Evolutionary conservation across 2,329 filamentous ascomycete species (phyloP).

Genomic region (Periconia digitata): DNA sequence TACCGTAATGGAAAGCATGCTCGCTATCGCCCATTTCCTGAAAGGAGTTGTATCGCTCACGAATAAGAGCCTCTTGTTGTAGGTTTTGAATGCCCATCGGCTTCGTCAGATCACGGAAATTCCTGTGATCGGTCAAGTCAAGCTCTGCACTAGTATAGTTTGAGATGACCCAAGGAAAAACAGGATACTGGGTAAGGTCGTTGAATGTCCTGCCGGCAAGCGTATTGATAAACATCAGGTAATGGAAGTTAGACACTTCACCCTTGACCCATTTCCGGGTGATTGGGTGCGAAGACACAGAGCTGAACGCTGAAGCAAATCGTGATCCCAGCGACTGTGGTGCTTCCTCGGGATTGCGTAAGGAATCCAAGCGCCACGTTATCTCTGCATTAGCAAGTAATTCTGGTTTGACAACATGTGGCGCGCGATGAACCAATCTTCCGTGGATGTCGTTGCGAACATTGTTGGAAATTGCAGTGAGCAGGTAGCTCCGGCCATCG

Average conservation of each 20-base stretch:
- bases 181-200: slow-evolving; percentile 94
- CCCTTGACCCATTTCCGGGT: slow-evolving; percentile 90
- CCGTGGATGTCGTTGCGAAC: slow-evolving; percentile 78
- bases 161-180: slow-evolving; percentile 95
- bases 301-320: slow-evolving; percentile 89
- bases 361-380: slow-evolving; percentile 84
- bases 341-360: slow-evolving; percentile 67
- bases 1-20: slow-evolving; percentile 93
- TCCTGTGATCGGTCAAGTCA: slow-evolving; percentile 79
- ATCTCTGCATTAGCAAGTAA: slow-evolving; percentile 79
- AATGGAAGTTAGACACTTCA: slow-evolving; percentile 98
- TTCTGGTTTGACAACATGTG: slow-evolving; percentile 72
- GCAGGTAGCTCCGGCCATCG: slow-evolving; percentile 89
- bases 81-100: slow-evolving; percentile 92
- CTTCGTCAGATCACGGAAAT: slow-evolving; percentile 88
- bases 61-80: slow-evolving; percentile 74
- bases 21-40: slow-evolving; percentile 80
- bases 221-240: slow-evolving; percentile 97
- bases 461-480: slow-evolving; percentile 76
- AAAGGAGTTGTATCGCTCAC: slow-evolving; percentile 82
- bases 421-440: slow-evolving; percentile 76
- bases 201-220: slow-evolving; percentile 98
- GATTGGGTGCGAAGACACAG: slow-evolving; percentile 76
- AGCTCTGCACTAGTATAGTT: slow-evolving; percentile 95
- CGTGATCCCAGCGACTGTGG: slow-evolving; percentile 77